Evolutionary conservation across 129 eudicot species (phyloP).

Genomic region (Smallanthus sonchifolius): DNA sequence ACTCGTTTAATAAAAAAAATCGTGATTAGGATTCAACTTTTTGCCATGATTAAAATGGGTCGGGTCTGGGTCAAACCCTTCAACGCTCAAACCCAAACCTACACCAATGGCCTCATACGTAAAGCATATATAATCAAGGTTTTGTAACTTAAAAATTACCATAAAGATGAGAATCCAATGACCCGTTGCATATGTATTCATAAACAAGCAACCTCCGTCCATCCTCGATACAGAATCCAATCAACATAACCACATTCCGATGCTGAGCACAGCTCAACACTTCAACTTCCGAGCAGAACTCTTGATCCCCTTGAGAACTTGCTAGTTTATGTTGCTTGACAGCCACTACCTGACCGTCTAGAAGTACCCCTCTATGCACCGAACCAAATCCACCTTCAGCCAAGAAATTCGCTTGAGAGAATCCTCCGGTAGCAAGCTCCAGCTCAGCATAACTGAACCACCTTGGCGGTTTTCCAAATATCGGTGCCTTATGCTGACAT

Average conservation of each 20-base stretch:
- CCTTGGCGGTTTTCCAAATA: constrained; percentile 90
- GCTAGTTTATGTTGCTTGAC: constrained; percentile 98
- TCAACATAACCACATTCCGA: constrained; percentile 89
- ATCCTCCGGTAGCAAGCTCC: constrained; percentile 93
- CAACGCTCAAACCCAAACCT: neutral
- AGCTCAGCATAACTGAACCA: constrained; percentile 93
- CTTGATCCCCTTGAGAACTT: constrained; percentile 97
- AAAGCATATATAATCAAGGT: neutral
- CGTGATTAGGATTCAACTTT: neutral
- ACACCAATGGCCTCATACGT: neutral
- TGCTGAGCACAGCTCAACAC: constrained; percentile 98
- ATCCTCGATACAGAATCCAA: constrained; percentile 90
- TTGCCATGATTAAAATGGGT: neutral
- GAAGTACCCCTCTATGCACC: constrained; percentile 87
- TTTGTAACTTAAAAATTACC: constrained; percentile 39
- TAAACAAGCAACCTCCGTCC: constrained; percentile 80
- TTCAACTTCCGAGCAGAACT: constrained; percentile 96
- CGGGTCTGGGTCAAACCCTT: neutral
- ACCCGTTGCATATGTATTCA: constrained; percentile 91
- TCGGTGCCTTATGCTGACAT: constrained; percentile 96
- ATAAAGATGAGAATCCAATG: constrained; percentile 87
- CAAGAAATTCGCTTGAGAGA: constrained; percentile 82
- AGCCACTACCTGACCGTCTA: constrained; percentile 86
- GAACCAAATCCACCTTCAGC: constrained; percentile 99
- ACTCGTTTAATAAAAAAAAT: too few species aligned